These are phyloP conservation scores for Rhinocladiella mackenziei DNA, from an alignment of 2,329 filamentous ascomycete species.

Conservation along the genomic window DNA sequence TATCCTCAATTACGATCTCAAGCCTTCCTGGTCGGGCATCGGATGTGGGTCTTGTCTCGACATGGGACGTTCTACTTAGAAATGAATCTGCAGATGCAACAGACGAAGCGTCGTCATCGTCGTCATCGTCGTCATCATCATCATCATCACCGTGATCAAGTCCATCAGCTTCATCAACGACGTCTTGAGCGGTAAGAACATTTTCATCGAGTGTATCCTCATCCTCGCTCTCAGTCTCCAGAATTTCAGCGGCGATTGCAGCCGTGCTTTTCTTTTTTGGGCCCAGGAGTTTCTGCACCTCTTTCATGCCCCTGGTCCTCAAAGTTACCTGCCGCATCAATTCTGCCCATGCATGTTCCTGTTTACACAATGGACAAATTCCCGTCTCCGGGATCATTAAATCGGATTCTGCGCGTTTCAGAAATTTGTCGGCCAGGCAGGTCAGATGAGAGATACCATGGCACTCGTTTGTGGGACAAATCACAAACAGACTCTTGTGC, in stretches of 20 bases:
- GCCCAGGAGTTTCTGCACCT: constrained; percentile 63
- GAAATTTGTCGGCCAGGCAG: constrained; percentile 53
- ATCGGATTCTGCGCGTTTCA: constrained; percentile 40
- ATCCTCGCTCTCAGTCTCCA: constrained; percentile 20
- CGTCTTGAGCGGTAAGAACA: constrained; percentile 8
- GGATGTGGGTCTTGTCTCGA: background rate
- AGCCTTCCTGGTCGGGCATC: constrained; percentile 25
- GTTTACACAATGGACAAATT: constrained; percentile 65
- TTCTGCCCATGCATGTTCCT: constrained; percentile 63
- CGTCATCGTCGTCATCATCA: constrained; percentile 27
- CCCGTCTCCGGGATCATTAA: constrained; percentile 64
- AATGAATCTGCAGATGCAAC: constrained; percentile 27
- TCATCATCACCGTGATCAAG: constrained; percentile 10
- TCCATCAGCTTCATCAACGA: constrained; percentile 22
- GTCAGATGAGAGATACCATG: constrained; percentile 50
- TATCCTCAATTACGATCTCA: constrained; percentile 52
- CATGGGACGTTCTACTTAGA: constrained; percentile 9
- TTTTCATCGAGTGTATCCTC: constrained; percentile 21
- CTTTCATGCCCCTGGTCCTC: constrained; percentile 64
- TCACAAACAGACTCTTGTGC: constrained; percentile 42
- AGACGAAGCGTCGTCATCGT: constrained; percentile 29
- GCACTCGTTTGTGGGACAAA: constrained; percentile 52
- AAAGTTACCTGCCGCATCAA: constrained; percentile 81
- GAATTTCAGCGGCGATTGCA: constrained; percentile 31
- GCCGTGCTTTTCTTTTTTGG: constrained; percentile 34